Evolutionary conservation across 768 basidiomycete species (phyloP), one percentile per base, ranked within the genome.

Genomic region (Mycena alexandri): DNA sequence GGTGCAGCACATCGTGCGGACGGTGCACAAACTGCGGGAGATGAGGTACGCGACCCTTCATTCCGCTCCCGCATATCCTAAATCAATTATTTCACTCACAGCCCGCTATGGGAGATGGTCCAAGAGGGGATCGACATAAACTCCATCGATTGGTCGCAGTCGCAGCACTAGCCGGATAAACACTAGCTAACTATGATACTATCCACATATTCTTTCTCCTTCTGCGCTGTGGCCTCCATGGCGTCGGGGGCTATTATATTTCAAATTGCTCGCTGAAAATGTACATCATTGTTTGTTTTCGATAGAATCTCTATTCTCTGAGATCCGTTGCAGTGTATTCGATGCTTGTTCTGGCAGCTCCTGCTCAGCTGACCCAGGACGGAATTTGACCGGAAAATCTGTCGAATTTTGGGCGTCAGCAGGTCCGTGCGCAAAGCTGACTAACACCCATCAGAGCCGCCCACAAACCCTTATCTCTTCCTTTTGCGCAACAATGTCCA

Each of bases 101-200:
- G 95, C 75, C 98, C 98, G 38, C 80, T 99, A 60, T 99, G 97
- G 97, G 98, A 99, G 82, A 98, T 99, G 96, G 96, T 99, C 17
- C 95, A 98, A 80, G 98, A 99, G 77, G 97, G 97, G 47, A 96
- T 99, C 66, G 98, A 99, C 78, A 88, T 99, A 72, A 95, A 90
- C 76, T 86, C 92, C 19, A 99, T 99, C 77, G 88, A 98, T 80
- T 98, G 96, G 96, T 92, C 93, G 51, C 93, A 90, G 88, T 90
- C 93, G 67, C 93, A 88, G 76, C 84, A 86, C 71, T 86, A 78
- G 81, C n/a, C 65, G 53, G 59, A 46, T 44, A 52, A 54, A 34
- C 29, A 63, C 62, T 42, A 53, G 47, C 43, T 61, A 61, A 50
- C 44, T 66, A 53, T 53, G 46, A 63, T 69, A 63, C 38, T 61